Evolutionary conservation across 768 basidiomycete species (phyloP).

Genomic region (Russula vinacea): DNA sequence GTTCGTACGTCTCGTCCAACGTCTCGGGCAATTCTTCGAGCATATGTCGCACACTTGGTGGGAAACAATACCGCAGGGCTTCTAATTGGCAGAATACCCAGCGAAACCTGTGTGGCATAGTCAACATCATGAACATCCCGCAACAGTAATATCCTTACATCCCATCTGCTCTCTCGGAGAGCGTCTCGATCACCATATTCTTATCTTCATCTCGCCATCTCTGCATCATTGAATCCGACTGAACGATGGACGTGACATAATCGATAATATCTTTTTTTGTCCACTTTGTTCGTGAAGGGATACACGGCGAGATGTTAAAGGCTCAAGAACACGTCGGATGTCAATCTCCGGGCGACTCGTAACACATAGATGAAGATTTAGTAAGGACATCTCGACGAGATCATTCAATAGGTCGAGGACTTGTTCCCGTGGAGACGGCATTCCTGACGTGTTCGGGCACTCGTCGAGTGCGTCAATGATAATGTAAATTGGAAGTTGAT

Average conservation of each 20-base stretch:
- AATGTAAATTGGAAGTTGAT: background rate
- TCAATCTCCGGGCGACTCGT: slow-evolving; percentile 7
- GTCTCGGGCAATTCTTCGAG: slow-evolving; percentile 5
- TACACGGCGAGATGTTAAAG: background rate
- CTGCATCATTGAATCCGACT: background rate
- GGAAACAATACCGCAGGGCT: background rate
- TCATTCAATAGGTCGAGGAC: background rate
- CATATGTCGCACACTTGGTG: background rate
- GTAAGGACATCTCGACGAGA: background rate
- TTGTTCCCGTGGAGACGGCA: slow-evolving; percentile 6
- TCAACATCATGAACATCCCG: background rate
- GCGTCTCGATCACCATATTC: background rate
- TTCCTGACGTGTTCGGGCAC: background rate
- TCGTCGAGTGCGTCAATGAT: slow-evolving; percentile 4
- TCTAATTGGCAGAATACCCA: slow-evolving; percentile 6
- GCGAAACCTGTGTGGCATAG: background rate
- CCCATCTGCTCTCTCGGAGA: slow-evolving; percentile 1
- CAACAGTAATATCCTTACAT: background rate
- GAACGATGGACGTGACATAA: background rate
- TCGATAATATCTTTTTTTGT: slow-evolving; percentile 1
- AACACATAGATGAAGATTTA: slow-evolving; percentile 7
- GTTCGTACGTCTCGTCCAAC: slow-evolving; percentile 5
- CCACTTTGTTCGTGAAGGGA: slow-evolving; percentile 7
- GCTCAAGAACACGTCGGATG: background rate
- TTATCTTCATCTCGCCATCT: slow-evolving; percentile 2